Base-by-base conservation (phyloP, 352 stramenopile species). In the Pythium myriotylum region DNA sequence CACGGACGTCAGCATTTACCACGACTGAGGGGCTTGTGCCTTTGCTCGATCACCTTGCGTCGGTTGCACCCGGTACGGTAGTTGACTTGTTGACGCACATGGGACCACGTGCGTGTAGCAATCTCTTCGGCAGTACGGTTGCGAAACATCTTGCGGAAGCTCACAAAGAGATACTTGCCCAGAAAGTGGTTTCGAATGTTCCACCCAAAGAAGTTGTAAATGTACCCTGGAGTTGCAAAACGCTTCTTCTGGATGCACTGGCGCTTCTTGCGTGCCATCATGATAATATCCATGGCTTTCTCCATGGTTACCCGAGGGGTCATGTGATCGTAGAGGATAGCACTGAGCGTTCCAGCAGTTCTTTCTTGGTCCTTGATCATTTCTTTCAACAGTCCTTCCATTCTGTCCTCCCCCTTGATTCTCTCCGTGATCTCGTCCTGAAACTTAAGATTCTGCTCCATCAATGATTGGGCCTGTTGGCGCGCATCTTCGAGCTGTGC, bases 321-420 rank as follows among this genome's bases (percentile, higher is more conserved):
- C 39, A 59, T 56, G 47, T 54, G 37, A 23, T 63, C 62, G 33
- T 56, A 60, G 7, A 69, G 40, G 54, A 69, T 63, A 24, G 46
- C 62, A 29, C 29, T 59, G 3, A 69, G 42, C 14, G 47, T n/a
- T 10, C 33, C 40, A 17, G 41, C 46, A 23, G 53, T 58, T 39
- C 62, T 53, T 33, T 59, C 23, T 20, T 69, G 62, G n/a, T 69
- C 62, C 23, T 69, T 69, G 16, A 68, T 45, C 37, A 83, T 53
- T 50, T 86, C 77, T 19, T 73, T 74, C 22, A 86, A 55, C 20
- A 86, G 60, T 0, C 77, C 77, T 70, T 86, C 77, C 74, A 83
- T 81, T 20, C 77, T 51, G 65, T 86, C 77, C 46, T 83, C 74
- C 5, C 72, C 55, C 58, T 83, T 83, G 53, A 86, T 79, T 35